phyloP scores from a whole-genome alignment of 1,284 basidiomycete species.

The Sphagnurus paluster region DNA sequence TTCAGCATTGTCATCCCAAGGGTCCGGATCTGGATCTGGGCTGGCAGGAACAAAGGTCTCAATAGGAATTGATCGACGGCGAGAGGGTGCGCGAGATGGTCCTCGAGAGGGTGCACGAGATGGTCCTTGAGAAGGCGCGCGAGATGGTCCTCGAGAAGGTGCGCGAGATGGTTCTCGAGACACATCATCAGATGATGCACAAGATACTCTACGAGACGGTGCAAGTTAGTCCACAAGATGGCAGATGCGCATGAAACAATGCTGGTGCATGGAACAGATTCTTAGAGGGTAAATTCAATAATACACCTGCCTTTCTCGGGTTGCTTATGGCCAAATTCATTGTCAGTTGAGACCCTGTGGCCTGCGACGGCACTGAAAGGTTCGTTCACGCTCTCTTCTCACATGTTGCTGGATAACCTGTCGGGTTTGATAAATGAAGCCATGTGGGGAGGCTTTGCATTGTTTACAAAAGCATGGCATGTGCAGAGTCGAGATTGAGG shows the following conservation, averaged over 20 bases:
- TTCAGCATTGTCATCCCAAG: constrained; percentile 2
- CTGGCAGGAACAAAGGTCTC: constrained; percentile 4
- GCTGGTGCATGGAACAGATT: neutral
- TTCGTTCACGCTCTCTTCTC: neutral
- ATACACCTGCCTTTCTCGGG: neutral
- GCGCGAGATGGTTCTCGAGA: neutral
- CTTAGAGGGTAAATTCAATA: neutral
- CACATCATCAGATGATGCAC: too few species aligned
- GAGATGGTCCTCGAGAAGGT: too few species aligned
- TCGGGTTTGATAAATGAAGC: neutral
- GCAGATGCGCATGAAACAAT: too few species aligned
- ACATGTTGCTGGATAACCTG: neutral
- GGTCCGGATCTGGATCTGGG: constrained; percentile 9
- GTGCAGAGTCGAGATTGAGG: too few species aligned
- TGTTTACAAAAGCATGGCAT: neutral
- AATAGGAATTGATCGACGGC: neutral
- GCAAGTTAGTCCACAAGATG: too few species aligned
- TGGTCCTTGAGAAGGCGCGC: too few species aligned
- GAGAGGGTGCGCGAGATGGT: neutral
- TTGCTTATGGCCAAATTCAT: neutral
- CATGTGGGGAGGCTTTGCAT: neutral
- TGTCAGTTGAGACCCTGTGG: neutral
- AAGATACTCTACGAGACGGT: neutral
- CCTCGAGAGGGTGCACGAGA: constrained; percentile 1
- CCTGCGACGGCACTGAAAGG: neutral